Evolutionary conservation across 352 stramenopile genomes (phyloP), one percentile per base, ranked within the genome.

Genomic region (Plasmopara halstedii): DNA sequence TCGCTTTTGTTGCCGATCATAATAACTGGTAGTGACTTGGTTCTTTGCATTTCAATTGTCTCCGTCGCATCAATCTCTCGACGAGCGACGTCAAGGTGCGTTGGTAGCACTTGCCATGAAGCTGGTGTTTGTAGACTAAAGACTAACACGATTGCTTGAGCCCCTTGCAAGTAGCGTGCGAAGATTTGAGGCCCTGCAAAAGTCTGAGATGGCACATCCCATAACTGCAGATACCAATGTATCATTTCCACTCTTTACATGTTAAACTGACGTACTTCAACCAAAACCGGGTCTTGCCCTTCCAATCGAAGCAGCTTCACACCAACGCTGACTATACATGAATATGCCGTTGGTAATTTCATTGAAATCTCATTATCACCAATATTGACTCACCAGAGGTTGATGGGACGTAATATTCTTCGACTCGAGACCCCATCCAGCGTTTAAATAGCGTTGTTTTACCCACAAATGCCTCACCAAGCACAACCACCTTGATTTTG

Each of bases 381-480:
- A 31, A 14, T 29, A 29, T 44, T 54, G 36, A 29, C 51, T 49
- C 32, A 83, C 67, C 71, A 15, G 64, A 50, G 5, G 68, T 69
- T 4, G 73, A 76, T 23, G 64, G 40, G 6, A 20, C 35, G 33
- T 70, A 62, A 17, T 70, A 56, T 0, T 0, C 7, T 1, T 58
- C 23, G 8, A 58, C 37, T 15, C 26, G 11, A 9, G 61, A 45
- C 4, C 71, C 64, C 23, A 83, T 46, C 39, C 79, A 70, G 15
- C 68, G 64, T 4, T 56, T 61, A 46, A 83, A 83, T 3, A 85
- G 56, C 42, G 54, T 55, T 9, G 73, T 82, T 46, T 83, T 85
- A 11, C 73, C 73, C 19, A 71, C 73, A 0, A 41, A 56, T 0
- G 45, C 50, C 2, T 56, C 55, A 2, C 73, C 73, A 1, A 82